Percentiles rank a stretch among this genome's conserved stretches.
Conservation (phyloP, 305 asterid genomes). For the Stenogyne calaminthoides region DNA sequence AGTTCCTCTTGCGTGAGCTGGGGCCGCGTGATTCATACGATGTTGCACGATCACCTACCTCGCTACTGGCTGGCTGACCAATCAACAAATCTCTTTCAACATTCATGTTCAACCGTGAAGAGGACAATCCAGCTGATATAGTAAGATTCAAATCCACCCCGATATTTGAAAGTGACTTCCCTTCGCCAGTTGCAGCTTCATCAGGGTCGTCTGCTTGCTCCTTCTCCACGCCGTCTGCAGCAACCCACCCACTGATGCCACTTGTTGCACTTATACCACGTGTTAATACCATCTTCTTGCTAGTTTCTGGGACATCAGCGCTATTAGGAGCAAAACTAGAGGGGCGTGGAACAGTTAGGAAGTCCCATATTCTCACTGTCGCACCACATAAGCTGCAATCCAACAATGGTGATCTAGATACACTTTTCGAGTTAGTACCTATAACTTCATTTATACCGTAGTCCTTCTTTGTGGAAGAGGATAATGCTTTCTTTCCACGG, state of each 20-base stretch:
- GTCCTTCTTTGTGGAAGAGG: conserved; percentile 66
- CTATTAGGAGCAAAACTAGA: conserved; percentile 75
- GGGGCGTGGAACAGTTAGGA: conserved; percentile 81
- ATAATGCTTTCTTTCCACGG: conserved; percentile 79
- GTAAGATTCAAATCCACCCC: conserved; percentile 92
- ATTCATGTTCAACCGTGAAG: conserved; percentile 62
- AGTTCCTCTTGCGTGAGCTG: conserved; percentile 83
- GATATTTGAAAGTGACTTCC: conserved; percentile 76
- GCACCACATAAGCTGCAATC: conserved; percentile 99
- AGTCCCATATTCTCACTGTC: conserved; percentile 94
- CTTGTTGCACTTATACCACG: conserved; percentile 98
- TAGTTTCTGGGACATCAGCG: conserved; percentile 78
- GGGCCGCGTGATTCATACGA: conserved; percentile 98
- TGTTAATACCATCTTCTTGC: conserved; percentile 85
- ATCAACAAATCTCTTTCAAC: conserved; percentile 56
- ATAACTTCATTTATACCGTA: conserved; percentile 46
- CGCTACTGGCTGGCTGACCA: conserved; percentile 93
- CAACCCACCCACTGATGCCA: conserved; percentile 96
- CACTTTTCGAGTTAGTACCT: conserved; percentile 62
- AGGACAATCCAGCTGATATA: conserved; percentile 80
- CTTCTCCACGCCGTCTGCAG: conserved; percentile 70
- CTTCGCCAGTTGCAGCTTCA: conserved; percentile 89
- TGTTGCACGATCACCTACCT: conserved; percentile 95
- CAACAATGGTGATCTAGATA: conserved; percentile 85
- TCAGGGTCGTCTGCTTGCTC: conserved; percentile 83